Percentiles rank a stretch among this genome's conserved stretches.
These are phyloP conservation scores for Deinandra increscens DNA, from an alignment of 129 eudicot species.

Conservation along the genomic window DNA sequence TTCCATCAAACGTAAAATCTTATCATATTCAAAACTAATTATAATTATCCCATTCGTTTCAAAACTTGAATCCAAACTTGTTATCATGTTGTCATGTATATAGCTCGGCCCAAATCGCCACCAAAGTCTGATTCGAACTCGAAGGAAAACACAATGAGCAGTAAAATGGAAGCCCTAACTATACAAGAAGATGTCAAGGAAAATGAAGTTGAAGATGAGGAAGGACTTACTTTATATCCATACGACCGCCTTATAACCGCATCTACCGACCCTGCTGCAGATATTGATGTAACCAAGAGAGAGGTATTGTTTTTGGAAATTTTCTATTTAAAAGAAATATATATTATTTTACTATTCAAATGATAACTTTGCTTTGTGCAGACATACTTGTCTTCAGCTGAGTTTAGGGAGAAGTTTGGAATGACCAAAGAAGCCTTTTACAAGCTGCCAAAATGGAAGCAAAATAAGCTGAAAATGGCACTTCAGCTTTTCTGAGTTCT, in stretches of 20 bases:
- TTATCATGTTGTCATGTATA: constrained; percentile 16
- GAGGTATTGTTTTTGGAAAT: constrained; percentile 50
- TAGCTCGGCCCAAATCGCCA: constrained; percentile 54
- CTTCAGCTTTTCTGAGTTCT: constrained; percentile 63
- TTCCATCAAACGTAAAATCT: constrained; percentile 57
- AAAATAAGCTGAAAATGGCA: constrained; percentile 85
- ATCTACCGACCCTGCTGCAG: constrained; percentile 63
- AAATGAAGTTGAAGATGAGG: constrained; percentile 82
- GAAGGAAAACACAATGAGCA: constrained; percentile 56
- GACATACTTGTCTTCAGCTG: constrained; percentile 84
- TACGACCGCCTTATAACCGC: constrained; percentile 69
- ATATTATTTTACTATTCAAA: neutral
- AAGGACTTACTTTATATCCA: constrained; percentile 69
- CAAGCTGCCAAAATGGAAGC: constrained; percentile 96
- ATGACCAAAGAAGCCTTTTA: constrained; percentile 76
- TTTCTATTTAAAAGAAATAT: neutral
- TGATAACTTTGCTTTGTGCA: constrained; percentile 31
- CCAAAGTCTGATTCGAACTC: constrained; percentile 48
- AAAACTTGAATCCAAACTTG: constrained; percentile 10
- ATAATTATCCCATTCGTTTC: neutral
- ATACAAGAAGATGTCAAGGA: constrained; percentile 84
- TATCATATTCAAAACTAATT: constrained; percentile 1
- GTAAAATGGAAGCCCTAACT: constrained; percentile 55
- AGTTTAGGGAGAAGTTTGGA: constrained; percentile 91
- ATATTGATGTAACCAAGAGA: constrained; percentile 85